phyloP scores from a whole-genome alignment of 208 protist genomes.

The Acanthamoeba culbertsoni region DNA sequence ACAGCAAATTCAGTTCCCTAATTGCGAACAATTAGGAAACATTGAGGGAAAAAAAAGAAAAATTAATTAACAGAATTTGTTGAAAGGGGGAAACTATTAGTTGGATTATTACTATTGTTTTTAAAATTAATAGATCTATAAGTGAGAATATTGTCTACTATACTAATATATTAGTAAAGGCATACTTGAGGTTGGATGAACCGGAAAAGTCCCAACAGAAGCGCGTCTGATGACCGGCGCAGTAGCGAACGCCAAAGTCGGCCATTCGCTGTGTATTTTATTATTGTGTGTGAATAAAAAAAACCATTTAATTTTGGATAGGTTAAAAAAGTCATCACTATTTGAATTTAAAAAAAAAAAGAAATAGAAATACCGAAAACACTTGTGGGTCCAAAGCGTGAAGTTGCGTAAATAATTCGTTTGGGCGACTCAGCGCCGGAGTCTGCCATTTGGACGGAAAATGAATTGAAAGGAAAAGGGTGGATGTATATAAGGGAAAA shows the following conservation, averaged over 20 bases:
- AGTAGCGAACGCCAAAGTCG: slow-evolving; percentile 93
- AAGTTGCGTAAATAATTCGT: slow-evolving; percentile 95
- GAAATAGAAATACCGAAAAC: neutral
- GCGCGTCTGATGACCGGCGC: slow-evolving; percentile 80
- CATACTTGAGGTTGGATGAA: slow-evolving; percentile 59
- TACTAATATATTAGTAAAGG: neutral
- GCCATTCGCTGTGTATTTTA: neutral
- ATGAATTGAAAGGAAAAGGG: neutral
- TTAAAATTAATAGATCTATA: too few relatives aligned
- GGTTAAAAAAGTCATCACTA: too few relatives aligned
- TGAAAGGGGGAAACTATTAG: too few relatives aligned
- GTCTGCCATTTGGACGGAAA: slow-evolving; percentile 46
- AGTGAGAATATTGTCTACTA: too few relatives aligned
- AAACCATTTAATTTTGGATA: neutral
- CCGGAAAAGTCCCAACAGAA: slow-evolving; percentile 70
- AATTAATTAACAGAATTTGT: too few relatives aligned
- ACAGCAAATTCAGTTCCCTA: slow-evolving; percentile 91
- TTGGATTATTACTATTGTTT: too few relatives aligned
- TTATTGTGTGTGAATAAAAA: neutral
- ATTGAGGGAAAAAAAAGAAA: too few relatives aligned
- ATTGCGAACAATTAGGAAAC: slow-evolving; percentile 77
- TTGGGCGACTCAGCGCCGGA: slow-evolving; percentile 90
- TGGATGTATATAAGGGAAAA: neutral
- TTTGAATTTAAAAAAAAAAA: neutral
- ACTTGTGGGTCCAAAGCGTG: slow-evolving; percentile 80